Percentiles rank a stretch among this genome's conserved stretches.
These are phyloP conservation scores for Limnanthes douglasii DNA, from an alignment of 345 rosid species.

Conservation along the genomic window DNA sequence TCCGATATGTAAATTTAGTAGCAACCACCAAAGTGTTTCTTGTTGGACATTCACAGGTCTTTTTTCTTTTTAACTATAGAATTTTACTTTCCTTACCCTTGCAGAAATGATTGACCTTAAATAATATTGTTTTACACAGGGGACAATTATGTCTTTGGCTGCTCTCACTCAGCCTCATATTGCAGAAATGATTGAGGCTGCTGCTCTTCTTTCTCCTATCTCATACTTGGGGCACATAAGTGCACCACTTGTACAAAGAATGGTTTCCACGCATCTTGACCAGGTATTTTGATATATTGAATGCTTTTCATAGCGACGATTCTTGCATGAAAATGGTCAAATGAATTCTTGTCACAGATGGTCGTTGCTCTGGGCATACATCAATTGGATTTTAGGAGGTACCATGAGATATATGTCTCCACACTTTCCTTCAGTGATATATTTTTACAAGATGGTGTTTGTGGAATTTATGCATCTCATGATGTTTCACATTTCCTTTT, in stretches of 20 bases:
- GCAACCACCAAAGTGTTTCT: slow-evolving; percentile 54
- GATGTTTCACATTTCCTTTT: slow-evolving; percentile 3
- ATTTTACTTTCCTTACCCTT: slow-evolving; percentile 2
- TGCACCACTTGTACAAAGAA: slow-evolving; percentile 72
- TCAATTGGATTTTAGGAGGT: slow-evolving; percentile 89
- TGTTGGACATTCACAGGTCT: slow-evolving; percentile 96
- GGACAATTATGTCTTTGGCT: slow-evolving; percentile 83
- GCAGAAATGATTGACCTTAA: background rate
- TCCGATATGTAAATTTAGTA: slow-evolving; percentile 26
- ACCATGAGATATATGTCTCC: background rate
- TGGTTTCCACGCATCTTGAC: slow-evolving; percentile 83
- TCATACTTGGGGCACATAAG: slow-evolving; percentile 70
- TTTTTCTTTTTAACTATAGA: background rate
- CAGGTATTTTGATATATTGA: slow-evolving; percentile 31
- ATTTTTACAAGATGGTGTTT: too few species aligned
- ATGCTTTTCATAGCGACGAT: slow-evolving; percentile 5
- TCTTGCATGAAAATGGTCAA: slow-evolving; percentile 9
- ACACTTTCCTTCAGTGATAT: background rate
- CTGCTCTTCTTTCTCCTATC: slow-evolving; percentile 82
- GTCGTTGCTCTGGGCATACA: slow-evolving; percentile 69
- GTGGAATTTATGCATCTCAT: background rate
- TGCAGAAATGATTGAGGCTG: slow-evolving; percentile 79
- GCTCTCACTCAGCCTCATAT: slow-evolving; percentile 69
- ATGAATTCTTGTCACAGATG: slow-evolving; percentile 29
- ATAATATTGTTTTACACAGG: slow-evolving; percentile 25